Base-by-base conservation (phyloP, 495 filamentous ascomycete genomes). In the Hyaloscypha variabilis region DNA sequence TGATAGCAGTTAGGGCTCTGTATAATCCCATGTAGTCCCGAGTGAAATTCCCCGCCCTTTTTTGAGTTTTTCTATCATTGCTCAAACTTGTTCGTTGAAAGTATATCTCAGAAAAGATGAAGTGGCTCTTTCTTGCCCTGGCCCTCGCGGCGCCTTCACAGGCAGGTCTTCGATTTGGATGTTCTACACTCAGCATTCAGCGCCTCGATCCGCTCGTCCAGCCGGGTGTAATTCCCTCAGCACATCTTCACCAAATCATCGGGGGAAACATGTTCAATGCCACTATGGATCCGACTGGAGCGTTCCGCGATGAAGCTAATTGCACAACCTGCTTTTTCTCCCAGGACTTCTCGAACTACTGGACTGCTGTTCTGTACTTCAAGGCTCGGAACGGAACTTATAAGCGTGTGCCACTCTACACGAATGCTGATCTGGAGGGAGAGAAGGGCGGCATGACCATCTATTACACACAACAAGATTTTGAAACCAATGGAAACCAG, bases 271-370 rank as follows among this genome's bases (percentile, higher is more conserved):
- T 79, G 8, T 91, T 91, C 70, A 76, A 79, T 49, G 79, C 85
- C 53, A 76, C 72, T 31, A 87, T 90, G 83, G n/a, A n/a, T n/a
- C n/a, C n/a, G n/a, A n/a, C 67, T 66, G 76, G 5, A 72, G 77
- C 17, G 19, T 26, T 58, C 24, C 39, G 39, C 13, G 80, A 82
- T 25, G 65, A 71, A 31, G 84, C 87, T 0, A 79, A 76, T 11
- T 92, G 90, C 73, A 87, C 85, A 52, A 83, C 87, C 5, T 89
- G 87, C 68, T 76, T 75, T 3, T 80, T 87, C 39, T 82, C 79
- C 34, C 72, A 82, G 63, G 90, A 93, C 73, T 74, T 85, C 58
- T 88, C 84, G 64, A 90, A 86, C 73, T 92, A 93, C 76, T 92
- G 90, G 90, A 82, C 84, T 8, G 87, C n/a, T 1, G 75, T 71